A percentile compares a stretch with the other conserved stretches of the same genome.
Evolutionary conservation across 805 yeast species (phyloP).

Genomic region (Clavispora asparagi): DNA sequence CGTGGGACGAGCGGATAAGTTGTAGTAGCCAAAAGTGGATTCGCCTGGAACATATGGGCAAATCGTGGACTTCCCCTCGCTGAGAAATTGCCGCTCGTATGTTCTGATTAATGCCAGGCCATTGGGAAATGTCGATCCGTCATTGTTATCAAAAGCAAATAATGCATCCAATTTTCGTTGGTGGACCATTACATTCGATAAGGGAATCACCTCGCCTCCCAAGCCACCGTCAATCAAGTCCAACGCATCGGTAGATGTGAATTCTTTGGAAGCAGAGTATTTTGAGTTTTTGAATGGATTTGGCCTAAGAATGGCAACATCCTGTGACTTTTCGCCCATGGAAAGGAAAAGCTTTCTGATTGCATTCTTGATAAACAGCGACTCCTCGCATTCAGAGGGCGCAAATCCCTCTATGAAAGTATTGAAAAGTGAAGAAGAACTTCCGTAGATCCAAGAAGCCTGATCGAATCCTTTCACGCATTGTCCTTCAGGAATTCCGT

Average conservation of each 20-base stretch:
- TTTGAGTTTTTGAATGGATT: slow-evolving; percentile 32
- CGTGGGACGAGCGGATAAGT: slow-evolving; percentile 63
- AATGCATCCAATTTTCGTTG: slow-evolving; percentile 32
- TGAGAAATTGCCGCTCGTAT: slow-evolving; percentile 30
- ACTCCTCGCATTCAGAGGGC: slow-evolving; percentile 28
- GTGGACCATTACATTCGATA: slow-evolving; percentile 28
- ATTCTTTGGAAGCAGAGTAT: slow-evolving; percentile 22
- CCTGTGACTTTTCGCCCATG: slow-evolving; percentile 22
- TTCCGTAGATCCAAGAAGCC: slow-evolving; percentile 35
- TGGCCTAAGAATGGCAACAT: slow-evolving; percentile 31
- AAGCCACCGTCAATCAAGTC: slow-evolving; percentile 38
- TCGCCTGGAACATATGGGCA: slow-evolving; percentile 80
- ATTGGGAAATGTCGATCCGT: slow-evolving; percentile 28
- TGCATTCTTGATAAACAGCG: slow-evolving; percentile 20
- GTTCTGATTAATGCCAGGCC: slow-evolving; percentile 29
- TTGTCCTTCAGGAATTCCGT: slow-evolving; percentile 25
- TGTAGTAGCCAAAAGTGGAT: slow-evolving; percentile 51
- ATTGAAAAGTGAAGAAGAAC: slow-evolving; percentile 37
- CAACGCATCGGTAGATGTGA: slow-evolving; percentile 25
- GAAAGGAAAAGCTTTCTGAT: slow-evolving; percentile 19
- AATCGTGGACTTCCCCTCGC: slow-evolving; percentile 51
- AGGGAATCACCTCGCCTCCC: slow-evolving; percentile 32
- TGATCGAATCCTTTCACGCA: slow-evolving; percentile 36
- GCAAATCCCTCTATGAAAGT: slow-evolving; percentile 29
- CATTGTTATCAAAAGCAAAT: slow-evolving; percentile 30